Conservation (phyloP, 139 green algal species). For the Mesotaenium endlicherianum region DNA sequence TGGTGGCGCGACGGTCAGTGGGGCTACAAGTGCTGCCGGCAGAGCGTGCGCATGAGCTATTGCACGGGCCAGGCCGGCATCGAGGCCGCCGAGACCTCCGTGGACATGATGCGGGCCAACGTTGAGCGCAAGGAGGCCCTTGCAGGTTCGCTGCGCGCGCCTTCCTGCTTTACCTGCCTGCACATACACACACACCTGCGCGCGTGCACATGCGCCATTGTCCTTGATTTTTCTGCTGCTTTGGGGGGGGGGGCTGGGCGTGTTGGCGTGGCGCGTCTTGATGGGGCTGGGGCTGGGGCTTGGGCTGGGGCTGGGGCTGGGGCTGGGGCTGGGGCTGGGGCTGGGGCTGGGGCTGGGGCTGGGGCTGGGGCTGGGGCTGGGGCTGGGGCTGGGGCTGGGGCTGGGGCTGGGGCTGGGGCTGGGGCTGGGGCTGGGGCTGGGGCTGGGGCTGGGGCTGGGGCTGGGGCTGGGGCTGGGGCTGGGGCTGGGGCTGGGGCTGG, state of each 20-base stretch:
- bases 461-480: too few species aligned
- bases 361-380: too few species aligned
- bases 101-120: conserved; percentile 65
- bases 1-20: conserved; percentile 88
- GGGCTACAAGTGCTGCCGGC: conserved; percentile 94
- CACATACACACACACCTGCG: too few species aligned
- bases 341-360: too few species aligned
- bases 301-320: too few species aligned
- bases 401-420: too few species aligned
- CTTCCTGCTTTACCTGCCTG: background rate
- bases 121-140: conserved; percentile 59
- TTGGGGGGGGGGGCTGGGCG: background rate
- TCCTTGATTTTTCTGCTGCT: background rate
- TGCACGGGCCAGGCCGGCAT: conserved; percentile 75
- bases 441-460: too few species aligned
- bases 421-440: too few species aligned
- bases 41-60: conserved; percentile 83
- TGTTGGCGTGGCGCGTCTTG: background rate
- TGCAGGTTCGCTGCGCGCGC: conserved; percentile 31
- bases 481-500: too few species aligned
- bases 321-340: too few species aligned
- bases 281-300: too few species aligned
- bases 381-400: too few species aligned
- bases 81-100: conserved; percentile 48
- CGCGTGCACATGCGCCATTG: background rate